phyloP scores from a whole-genome alignment of 1,139 yeast genomes.

The Hansenula lynferdii region DNA sequence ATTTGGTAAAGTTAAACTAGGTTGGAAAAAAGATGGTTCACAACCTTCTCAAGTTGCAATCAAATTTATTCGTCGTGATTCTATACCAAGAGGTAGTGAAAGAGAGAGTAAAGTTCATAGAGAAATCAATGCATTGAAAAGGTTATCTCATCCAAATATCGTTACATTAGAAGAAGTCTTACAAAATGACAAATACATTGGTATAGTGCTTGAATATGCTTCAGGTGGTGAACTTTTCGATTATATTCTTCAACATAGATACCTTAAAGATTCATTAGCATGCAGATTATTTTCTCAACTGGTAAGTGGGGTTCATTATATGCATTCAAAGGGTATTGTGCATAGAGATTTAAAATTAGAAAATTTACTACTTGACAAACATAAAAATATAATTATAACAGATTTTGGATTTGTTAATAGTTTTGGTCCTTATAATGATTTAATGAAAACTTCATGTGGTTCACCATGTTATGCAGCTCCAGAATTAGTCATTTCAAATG shows the following conservation, averaged over 20 bases:
- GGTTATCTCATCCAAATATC: slow-evolving; percentile 88
- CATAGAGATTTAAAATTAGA: slow-evolving; percentile 95
- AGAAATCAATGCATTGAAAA: slow-evolving; percentile 86
- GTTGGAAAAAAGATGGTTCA: slow-evolving; percentile 84
- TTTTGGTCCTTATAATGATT: slow-evolving; percentile 61
- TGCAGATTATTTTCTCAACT: slow-evolving; percentile 88
- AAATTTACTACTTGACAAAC: slow-evolving; percentile 58
- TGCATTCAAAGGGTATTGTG: slow-evolving; percentile 81
- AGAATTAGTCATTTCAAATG: slow-evolving; percentile 82
- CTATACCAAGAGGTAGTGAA: slow-evolving; percentile 77
- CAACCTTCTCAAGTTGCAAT: slow-evolving; percentile 89
- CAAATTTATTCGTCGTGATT: slow-evolving; percentile 82
- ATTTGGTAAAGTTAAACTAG: slow-evolving; percentile 95
- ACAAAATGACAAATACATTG: slow-evolving; percentile 92
- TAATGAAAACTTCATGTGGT: slow-evolving; percentile 96
- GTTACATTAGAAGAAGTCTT: slow-evolving; percentile 88
- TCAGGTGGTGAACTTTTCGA: slow-evolving; percentile 97
- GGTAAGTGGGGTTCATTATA: slow-evolving; percentile 87
- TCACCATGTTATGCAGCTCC: slow-evolving; percentile 99
- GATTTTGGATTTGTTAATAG: slow-evolving; percentile 93
- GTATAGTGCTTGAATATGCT: slow-evolving; percentile 93
- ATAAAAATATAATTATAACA: slow-evolving; percentile 64
- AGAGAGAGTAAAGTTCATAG: slow-evolving; percentile 86
- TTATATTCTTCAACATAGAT: slow-evolving; percentile 81
- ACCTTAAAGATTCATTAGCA: slow-evolving; percentile 81